Evolutionary conservation across 768 basidiomycete genomes (phyloP).

Genomic region (Phanerochaete carnosa): DNA sequence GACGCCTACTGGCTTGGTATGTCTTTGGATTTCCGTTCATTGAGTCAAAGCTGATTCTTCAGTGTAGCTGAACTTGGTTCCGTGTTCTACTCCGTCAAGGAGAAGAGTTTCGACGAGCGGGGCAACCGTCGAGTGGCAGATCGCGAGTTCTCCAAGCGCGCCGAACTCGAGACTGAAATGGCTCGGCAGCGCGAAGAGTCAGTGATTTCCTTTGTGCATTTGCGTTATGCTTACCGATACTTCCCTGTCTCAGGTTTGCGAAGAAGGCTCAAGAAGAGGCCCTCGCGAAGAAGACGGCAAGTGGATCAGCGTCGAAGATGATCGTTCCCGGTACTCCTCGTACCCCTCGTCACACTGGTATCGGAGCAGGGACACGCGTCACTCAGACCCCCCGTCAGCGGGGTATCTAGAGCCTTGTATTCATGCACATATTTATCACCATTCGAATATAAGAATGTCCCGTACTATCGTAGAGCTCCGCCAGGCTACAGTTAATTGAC

Average conservation of each 20-base stretch:
- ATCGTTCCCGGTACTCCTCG: constrained; percentile 82
- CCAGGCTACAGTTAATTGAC: too few species aligned
- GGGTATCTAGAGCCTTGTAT: constrained; percentile 22
- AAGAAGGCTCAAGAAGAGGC: constrained; percentile 62
- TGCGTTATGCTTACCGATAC: constrained; percentile 2
- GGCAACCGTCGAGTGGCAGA: constrained; percentile 76
- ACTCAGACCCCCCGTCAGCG: constrained; percentile 74
- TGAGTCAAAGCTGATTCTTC: constrained; percentile 4
- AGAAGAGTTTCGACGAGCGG: constrained; percentile 94
- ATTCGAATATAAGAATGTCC: too few species aligned
- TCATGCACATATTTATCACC: too few species aligned
- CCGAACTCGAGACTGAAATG: constrained; percentile 91
- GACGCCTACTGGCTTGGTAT: constrained; percentile 96
- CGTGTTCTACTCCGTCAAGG: constrained; percentile 96
- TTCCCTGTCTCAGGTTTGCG: constrained; percentile 43
- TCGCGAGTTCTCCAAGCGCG: constrained; percentile 87
- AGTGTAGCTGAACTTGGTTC: constrained; percentile 83
- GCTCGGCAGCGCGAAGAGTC: constrained; percentile 79
- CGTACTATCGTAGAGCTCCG: too few species aligned
- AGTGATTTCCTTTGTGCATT: not conserved
- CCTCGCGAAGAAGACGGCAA: constrained; percentile 49
- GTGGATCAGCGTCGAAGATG: constrained; percentile 56
- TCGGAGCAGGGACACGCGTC: constrained; percentile 60
- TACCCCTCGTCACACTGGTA: constrained; percentile 70
- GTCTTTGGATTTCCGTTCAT: constrained; percentile 15